These are phyloP conservation scores for Lasiodiplodia sp. DNA, from an alignment of 2,329 filamentous ascomycete genomes.

Conservation along the genomic window DNA sequence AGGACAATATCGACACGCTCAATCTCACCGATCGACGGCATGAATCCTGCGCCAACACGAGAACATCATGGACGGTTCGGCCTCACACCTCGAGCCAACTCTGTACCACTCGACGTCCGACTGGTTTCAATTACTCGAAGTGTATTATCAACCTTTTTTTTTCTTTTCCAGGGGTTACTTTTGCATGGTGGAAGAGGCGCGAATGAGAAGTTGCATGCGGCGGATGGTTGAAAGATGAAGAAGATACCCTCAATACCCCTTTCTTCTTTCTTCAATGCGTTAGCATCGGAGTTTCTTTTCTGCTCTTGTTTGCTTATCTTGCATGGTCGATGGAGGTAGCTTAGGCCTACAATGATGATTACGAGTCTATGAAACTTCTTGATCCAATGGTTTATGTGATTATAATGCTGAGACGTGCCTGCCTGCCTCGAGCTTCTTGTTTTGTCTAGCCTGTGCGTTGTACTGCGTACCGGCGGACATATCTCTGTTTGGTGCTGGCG, in stretches of 20 bases:
- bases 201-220: not conserved
- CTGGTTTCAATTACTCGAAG: not conserved
- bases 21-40: not conserved
- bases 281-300: conserved; percentile 13
- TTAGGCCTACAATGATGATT: conserved; percentile 21
- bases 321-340: conserved; percentile 9
- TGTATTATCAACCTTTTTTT: not conserved
- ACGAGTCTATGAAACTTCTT: not conserved
- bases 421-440: not conserved
- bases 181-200: not conserved
- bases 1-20: not conserved
- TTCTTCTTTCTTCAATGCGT: conserved; percentile 21
- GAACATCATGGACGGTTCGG: not conserved
- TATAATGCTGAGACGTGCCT: not conserved
- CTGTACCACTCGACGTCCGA: not conserved
- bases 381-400: not conserved
- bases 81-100: conserved; percentile 17
- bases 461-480: not conserved
- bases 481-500: not conserved
- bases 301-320: not conserved
- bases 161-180: not conserved
- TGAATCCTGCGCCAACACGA: not conserved
- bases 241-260: conserved; percentile 29
- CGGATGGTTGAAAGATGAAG: conserved; percentile 19
- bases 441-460: not conserved